phyloP scores from a whole-genome alignment of 2,329 filamentous ascomycete genomes.

The Cercospora zeae-maydis region DNA sequence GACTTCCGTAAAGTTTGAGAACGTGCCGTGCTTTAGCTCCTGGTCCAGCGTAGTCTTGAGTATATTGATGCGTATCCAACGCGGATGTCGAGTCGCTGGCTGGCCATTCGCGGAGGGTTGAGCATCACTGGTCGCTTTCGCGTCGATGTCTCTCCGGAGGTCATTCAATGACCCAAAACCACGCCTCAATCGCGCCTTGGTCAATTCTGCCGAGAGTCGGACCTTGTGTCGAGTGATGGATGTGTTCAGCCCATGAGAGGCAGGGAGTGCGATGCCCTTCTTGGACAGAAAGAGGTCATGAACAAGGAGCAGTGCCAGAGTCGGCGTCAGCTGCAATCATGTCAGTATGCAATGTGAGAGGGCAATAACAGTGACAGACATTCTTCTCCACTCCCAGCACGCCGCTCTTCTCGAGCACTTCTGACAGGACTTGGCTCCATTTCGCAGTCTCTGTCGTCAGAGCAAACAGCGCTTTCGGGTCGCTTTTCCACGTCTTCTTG shows the following conservation, averaged over 20 bases:
- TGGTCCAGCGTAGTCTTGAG: constrained; percentile 66
- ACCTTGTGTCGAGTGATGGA: constrained; percentile 77
- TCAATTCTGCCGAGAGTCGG: constrained; percentile 76
- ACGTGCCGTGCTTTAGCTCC: constrained; percentile 67
- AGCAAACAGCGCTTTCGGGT: constrained; percentile 79
- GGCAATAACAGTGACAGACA: constrained; percentile 48
- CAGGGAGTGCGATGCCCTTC: constrained; percentile 74
- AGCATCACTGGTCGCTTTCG: constrained; percentile 33
- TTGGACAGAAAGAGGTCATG: constrained; percentile 85
- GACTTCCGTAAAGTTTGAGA: constrained; percentile 60
- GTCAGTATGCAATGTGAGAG: not conserved
- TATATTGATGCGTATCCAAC: constrained; percentile 87
- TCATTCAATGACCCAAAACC: constrained; percentile 66
- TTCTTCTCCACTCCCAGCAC: constrained; percentile 79
- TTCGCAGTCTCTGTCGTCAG: constrained; percentile 82
- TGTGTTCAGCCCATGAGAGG: constrained; percentile 71
- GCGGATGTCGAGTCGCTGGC: constrained; percentile 58
- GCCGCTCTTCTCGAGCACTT: constrained; percentile 79
- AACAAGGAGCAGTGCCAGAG: constrained; percentile 73
- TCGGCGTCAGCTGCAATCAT: constrained; percentile 65
- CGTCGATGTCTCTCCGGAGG: constrained; percentile 58
- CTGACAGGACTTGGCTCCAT: constrained; percentile 82
- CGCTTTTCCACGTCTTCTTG: constrained; percentile 69
- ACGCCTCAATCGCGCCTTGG: constrained; percentile 69
- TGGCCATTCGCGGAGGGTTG: constrained; percentile 35